These are phyloP conservation scores for Casuarina cunninghamiana DNA, from an alignment of 306 rosid species.

Conservation along the genomic window DNA sequence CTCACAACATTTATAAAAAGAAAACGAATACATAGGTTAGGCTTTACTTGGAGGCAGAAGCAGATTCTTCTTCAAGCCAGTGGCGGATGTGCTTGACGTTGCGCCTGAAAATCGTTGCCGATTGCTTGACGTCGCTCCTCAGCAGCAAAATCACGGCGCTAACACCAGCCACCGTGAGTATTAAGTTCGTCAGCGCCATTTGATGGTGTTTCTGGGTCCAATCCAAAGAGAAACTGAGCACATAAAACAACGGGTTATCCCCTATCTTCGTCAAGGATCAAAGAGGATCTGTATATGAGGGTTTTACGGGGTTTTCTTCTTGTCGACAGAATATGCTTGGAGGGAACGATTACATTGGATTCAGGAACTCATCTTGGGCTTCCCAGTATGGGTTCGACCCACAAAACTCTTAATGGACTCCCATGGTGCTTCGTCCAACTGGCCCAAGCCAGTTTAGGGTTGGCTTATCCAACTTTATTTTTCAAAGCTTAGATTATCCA, in stretches of 20 bases:
- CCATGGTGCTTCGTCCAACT: too few relatives aligned
- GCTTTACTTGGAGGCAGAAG: conserved; percentile 38
- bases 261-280: too few relatives aligned
- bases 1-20: not conserved
- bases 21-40: not conserved
- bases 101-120: conserved; percentile 39
- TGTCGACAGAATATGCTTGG: not conserved
- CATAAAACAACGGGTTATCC: not conserved
- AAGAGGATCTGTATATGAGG: not conserved
- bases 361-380: not conserved
- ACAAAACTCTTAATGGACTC: not conserved
- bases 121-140: conserved; percentile 54
- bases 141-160: conserved; percentile 49
- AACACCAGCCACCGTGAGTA: conserved; percentile 52
- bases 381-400: not conserved
- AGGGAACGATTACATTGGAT: not conserved
- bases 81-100: conserved; percentile 51
- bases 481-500: too few relatives aligned
- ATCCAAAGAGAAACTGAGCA: not conserved
- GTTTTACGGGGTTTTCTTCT: not conserved
- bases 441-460: not conserved
- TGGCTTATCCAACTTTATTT: too few relatives aligned
- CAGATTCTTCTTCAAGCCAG: conserved; percentile 59
- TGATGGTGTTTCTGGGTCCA: not conserved
- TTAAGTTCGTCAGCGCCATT: conserved; percentile 53